Conservation (phyloP, 2,329 filamentous ascomycete species). For the Rhinocladiella mackenziei region DNA sequence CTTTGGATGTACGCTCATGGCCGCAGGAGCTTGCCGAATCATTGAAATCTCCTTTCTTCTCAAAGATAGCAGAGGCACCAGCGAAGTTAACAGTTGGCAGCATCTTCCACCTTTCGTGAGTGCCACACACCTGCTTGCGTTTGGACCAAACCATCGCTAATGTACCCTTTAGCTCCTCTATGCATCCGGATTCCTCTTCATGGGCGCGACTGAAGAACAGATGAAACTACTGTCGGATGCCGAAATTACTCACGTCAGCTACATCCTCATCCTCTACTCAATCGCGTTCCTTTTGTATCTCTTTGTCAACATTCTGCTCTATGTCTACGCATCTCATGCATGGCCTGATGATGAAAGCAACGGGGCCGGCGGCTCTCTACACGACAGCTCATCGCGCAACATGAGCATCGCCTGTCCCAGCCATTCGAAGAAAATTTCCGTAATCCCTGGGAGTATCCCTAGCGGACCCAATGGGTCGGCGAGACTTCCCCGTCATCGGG, state of each 20-base stretch:
- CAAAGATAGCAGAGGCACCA: slow-evolving; percentile 65
- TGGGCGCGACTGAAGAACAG: slow-evolving; percentile 96
- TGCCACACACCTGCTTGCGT: slow-evolving; percentile 31
- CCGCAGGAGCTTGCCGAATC: slow-evolving; percentile 74
- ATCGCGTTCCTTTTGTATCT: slow-evolving; percentile 87
- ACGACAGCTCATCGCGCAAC: not conserved
- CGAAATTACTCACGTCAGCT: slow-evolving; percentile 81
- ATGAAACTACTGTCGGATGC: slow-evolving; percentile 73
- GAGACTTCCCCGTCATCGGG: slow-evolving; percentile 22
- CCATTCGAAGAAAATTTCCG: slow-evolving; percentile 14
- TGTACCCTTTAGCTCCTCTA: slow-evolving; percentile 65
- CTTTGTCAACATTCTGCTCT: slow-evolving; percentile 79
- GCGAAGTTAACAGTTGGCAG: slow-evolving; percentile 68
- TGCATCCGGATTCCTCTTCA: slow-evolving; percentile 91
- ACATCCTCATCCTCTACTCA: slow-evolving; percentile 87
- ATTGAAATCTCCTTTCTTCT: slow-evolving; percentile 90
- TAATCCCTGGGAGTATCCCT: slow-evolving; percentile 19
- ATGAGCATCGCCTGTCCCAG: slow-evolving; percentile 18
- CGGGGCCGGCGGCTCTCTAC: slow-evolving; percentile 10
- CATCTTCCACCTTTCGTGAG: slow-evolving; percentile 67
- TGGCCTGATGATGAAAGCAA: slow-evolving; percentile 41
- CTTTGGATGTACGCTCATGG: slow-evolving; percentile 96
- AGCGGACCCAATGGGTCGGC: slow-evolving; percentile 14
- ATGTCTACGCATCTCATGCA: slow-evolving; percentile 69
- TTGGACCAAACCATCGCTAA: slow-evolving; percentile 30